Evolutionary conservation across 2,329 filamentous ascomycete species (phyloP), one percentile per base, ranked within the genome.

Genomic region (Venturia pyrina): DNA sequence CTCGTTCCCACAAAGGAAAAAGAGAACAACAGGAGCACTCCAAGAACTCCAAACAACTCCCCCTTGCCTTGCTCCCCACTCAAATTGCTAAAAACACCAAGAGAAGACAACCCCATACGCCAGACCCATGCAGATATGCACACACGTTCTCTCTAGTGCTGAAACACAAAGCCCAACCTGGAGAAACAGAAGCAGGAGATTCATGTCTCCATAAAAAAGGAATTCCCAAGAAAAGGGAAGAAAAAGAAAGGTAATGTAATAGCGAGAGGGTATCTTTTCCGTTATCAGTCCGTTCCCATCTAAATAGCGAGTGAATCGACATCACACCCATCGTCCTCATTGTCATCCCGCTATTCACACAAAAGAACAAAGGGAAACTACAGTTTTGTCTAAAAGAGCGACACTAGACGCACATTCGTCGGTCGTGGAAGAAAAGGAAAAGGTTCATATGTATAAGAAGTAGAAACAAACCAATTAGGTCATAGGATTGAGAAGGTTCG

Each of bases 241-340:
- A 21, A 19, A 17, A 56, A 59, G 17, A 37, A 59, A 37, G 53
- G 19, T 19, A 37, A 37, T 34, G 32, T 37, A 37, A n/a, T 59
- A 59, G 53, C 53, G 53, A 59, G 53, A 37, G 53, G 53, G 53
- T 59, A 59, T 59, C 53, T 59, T 59, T 37, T 59, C 53, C 28
- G 48, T 53, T 15, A 59, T 37, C 53, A 34, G 32, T 28, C 17
- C 17, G 11, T 59, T 59, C 53, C 53, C 32, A 37, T 59, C 53
- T 59, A 59, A n/a, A 59, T 34, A 59, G 53, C 32, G 53, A 59
- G 32, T n/a, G 53, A 59, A 59, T 6, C 53, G 53, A 59, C 11
- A 37, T n/a, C 53, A 19, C 28, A n/a, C 5, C 28, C 10, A n/a
- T 59, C 53, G 8, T 59, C 50, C 24, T 57, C 50, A 8, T 57